Conservation (phyloP, 208 protist genomes). For the Crithidia bombi region DNA sequence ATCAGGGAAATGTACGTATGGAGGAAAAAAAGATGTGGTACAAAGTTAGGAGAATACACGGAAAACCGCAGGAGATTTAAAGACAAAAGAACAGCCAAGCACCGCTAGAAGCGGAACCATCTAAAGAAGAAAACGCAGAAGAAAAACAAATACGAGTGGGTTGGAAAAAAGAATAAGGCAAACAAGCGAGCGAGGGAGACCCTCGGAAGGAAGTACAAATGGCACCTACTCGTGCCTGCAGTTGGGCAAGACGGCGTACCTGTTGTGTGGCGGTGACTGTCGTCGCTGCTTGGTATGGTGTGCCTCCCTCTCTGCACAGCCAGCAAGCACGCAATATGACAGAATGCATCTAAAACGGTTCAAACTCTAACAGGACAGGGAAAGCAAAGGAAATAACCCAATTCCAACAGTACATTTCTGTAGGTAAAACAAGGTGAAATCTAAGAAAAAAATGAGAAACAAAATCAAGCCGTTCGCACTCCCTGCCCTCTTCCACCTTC, state of each 20-base stretch:
- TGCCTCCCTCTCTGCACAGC: neutral
- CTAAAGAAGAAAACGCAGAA: conserved; percentile 3
- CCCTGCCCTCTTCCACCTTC: neutral
- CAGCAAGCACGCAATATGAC: neutral
- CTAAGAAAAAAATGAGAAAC: conserved; percentile 10
- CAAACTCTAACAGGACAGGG: conserved; percentile 11
- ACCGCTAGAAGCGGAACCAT: conserved; percentile 12
- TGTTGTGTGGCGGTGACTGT: neutral
- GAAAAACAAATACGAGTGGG: conserved; percentile 10
- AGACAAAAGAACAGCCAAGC: neutral
- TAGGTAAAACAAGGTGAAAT: conserved; percentile 32
- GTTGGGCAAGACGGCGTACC: neutral
- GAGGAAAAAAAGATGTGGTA: conserved; percentile 12
- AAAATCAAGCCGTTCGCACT: neutral
- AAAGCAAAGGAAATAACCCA: conserved; percentile 26
- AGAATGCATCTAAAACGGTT: conserved; percentile 15
- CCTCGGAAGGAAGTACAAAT: neutral
- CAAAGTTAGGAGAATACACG: conserved; percentile 28
- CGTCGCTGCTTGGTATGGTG: too few species aligned
- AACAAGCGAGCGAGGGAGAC: neutral
- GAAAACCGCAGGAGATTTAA: neutral
- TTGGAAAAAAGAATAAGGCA: neutral
- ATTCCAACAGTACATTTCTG: conserved; percentile 12
- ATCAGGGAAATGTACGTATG: conserved; percentile 10
- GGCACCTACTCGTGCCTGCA: neutral